Conservation (phyloP, 1,139 yeast species). For the Hyphopichia khmerensis region DNA sequence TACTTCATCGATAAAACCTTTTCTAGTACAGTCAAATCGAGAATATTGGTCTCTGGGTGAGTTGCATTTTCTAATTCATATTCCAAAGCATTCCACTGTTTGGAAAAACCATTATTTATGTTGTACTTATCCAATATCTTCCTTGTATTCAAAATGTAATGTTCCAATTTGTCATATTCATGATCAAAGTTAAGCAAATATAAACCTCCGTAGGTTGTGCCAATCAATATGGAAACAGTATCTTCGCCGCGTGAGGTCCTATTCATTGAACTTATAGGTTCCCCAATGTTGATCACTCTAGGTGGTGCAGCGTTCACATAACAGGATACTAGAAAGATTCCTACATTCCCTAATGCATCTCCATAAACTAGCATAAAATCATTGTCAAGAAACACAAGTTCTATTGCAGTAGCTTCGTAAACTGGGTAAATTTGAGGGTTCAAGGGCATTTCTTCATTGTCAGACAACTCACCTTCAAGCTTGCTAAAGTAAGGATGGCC, state of each 20-base stretch:
- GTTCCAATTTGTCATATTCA: not conserved
- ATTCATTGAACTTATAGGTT: not conserved
- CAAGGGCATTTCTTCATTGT: too few relatives aligned
- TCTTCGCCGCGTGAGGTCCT: too few relatives aligned
- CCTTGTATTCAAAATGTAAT: not conserved
- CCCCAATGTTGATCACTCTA: constrained; percentile 1
- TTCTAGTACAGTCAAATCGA: not conserved
- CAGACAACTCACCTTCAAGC: too few relatives aligned
- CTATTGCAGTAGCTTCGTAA: too few relatives aligned
- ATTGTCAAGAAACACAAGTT: too few relatives aligned
- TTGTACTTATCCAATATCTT: not conserved
- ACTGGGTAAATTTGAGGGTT: too few relatives aligned
- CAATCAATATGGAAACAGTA: constrained; percentile 26
- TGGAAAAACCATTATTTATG: not conserved
- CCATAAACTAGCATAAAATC: too few relatives aligned
- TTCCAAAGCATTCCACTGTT: not conserved
- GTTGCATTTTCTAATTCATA: not conserved
- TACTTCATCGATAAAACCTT: not conserved
- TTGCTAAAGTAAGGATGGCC: too few relatives aligned
- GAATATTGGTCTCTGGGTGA: not conserved
- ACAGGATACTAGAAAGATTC: not conserved
- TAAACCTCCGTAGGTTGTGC: constrained; percentile 39
- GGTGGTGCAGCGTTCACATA: not conserved
- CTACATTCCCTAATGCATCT: not conserved
- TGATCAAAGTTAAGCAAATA: constrained; percentile 10